Percentiles rank a stretch among this genome's conserved stretches.
These are phyloP conservation scores for Trichoderma koningii DNA, from an alignment of 2,329 filamentous ascomycete genomes.

Conservation along the genomic window DNA sequence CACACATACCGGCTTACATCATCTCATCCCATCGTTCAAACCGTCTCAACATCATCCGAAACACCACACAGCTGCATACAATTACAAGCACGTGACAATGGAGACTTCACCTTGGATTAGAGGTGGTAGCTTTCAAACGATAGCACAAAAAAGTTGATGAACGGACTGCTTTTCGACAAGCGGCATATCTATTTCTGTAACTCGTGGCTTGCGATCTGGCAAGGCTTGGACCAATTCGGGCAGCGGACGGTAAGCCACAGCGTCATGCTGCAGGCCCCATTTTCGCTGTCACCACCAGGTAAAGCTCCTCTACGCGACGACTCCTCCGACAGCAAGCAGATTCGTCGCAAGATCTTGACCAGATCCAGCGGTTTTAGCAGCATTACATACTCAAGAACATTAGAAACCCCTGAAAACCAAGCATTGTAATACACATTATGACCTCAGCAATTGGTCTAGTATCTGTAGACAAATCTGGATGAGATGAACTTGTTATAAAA, in stretches of 20 bases:
- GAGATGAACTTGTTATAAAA: not conserved
- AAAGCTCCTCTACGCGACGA: too few species aligned
- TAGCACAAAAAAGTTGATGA: too few species aligned
- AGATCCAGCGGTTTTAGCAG: too few species aligned
- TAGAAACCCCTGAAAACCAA: not conserved
- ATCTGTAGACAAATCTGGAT: not conserved
- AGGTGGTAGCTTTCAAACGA: too few species aligned
- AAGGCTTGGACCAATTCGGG: too few species aligned
- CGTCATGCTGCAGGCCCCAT: not conserved
- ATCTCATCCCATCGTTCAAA: not conserved
- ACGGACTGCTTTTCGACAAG: not conserved
- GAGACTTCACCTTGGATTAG: too few species aligned
- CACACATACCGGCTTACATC: not conserved
- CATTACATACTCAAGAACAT: too few species aligned
- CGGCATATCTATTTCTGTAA: not conserved
- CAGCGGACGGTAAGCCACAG: not conserved
- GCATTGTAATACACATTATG: not conserved
- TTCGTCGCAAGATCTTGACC: too few species aligned
- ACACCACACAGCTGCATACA: slow-evolving; percentile 8
- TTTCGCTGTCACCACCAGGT: too few species aligned
- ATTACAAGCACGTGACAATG: too few species aligned
- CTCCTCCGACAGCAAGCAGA: too few species aligned
- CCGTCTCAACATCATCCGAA: slow-evolving; percentile 5
- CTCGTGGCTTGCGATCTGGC: not conserved
- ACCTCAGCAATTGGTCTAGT: not conserved